These are phyloP conservation scores for Colletotrichum acutatum DNA, from an alignment of 2,329 filamentous ascomycete genomes.

Conservation along the genomic window DNA sequence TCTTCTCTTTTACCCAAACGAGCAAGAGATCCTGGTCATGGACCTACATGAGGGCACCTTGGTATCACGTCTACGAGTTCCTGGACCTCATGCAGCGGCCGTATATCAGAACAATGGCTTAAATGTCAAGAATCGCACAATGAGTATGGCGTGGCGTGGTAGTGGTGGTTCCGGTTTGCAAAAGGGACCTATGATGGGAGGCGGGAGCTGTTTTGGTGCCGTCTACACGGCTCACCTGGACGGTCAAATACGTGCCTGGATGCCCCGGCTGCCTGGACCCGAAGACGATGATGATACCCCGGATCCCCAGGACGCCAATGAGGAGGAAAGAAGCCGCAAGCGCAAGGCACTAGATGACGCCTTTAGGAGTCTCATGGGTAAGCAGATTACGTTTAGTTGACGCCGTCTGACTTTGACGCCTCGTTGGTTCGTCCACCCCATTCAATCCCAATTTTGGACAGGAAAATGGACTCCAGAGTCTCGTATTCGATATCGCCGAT, in stretches of 20 bases:
- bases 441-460: neutral
- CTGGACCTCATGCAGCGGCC: slow-evolving; percentile 63
- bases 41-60: slow-evolving; percentile 82
- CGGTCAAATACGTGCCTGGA: slow-evolving; percentile 85
- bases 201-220: slow-evolving; percentile 61
- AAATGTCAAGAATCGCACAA: slow-evolving; percentile 74
- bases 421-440: neutral
- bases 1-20: slow-evolving; percentile 84
- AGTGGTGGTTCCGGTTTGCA: slow-evolving; percentile 68
- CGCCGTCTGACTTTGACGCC: neutral
- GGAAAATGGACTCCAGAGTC: neutral
- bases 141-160: slow-evolving; percentile 78
- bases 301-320: slow-evolving; percentile 48
- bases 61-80: slow-evolving; percentile 76
- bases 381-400: slow-evolving; percentile 71
- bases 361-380: slow-evolving; percentile 79
- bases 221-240: slow-evolving; percentile 87
- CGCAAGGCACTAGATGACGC: slow-evolving; percentile 83
- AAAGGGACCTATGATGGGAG: slow-evolving; percentile 70
- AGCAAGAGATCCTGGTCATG: slow-evolving; percentile 81
- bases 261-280: slow-evolving; percentile 65
- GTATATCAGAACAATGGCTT: slow-evolving; percentile 60
- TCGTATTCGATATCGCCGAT: neutral
- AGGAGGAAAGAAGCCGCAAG: slow-evolving; percentile 69
- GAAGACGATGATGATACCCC: slow-evolving; percentile 61